Evolutionary conservation across 345 rosid genomes (phyloP), one percentile per base, ranked within the genome.

Genomic region (Punica granatum): DNA sequence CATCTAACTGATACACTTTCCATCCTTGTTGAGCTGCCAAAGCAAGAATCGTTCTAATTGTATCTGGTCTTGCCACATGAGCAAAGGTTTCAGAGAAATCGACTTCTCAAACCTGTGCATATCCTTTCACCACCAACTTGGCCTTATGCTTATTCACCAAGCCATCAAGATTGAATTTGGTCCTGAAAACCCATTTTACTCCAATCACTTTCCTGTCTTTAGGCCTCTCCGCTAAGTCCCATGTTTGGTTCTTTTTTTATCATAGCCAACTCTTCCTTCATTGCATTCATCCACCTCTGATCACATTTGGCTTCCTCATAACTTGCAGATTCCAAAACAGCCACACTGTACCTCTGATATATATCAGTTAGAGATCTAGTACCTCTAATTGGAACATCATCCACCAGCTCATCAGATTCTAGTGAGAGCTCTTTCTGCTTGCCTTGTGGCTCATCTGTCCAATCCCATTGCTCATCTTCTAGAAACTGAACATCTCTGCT

Each of bases 301-400:
- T 2, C 4, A 28, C 46, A 8, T 43, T 72, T 63, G 67, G 4
- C 68, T 60, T 61, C 72, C 13, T 60, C 67, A 33, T 6, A 46
- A 5, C 53, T 14, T 33, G 28, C 32, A 1, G 51, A 51, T 41
- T 73, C 76, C n/a, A 1, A 16, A 15, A 67, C 26, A 6, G 63
- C 63, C 21, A 60, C 36, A 67, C 58, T 66, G 48, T 66, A 67
- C 28, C 68, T 67, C 32, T 63, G 44, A 36, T 63, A 63, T 34
- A 63, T 6, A 16, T 63, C 66, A 63, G 28, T 21, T 3, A 63
- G 0, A 0, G 28, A 63, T 37, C 66, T 34, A 3, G 66, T 34
- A 1, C 44, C 66, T 12, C n/a, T 63, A 8, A 63, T 23, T 34
- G 13, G 46, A 21, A 34, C 3, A 12, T 36, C 26, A 63, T 37